Conservation (phyloP, 78 protist species). For the Dictyostelium purpureum region DNA sequence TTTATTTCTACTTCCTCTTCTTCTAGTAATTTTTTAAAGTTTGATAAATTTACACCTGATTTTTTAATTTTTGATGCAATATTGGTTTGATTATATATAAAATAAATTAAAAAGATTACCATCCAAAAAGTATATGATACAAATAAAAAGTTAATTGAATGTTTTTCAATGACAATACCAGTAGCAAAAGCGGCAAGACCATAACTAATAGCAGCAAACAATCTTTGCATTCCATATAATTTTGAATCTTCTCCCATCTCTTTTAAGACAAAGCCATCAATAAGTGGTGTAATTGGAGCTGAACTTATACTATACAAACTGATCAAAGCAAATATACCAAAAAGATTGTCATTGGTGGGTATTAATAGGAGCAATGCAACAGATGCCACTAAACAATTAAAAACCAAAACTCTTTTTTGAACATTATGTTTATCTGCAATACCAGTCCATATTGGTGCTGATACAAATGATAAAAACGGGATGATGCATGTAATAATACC, state of each 20-base stretch:
- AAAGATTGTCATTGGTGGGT: neutral
- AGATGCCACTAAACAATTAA: neutral
- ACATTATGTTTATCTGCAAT: neutral
- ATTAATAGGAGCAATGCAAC: neutral
- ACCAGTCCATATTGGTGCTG: neutral
- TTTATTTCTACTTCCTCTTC: no score
- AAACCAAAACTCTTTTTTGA: neutral
- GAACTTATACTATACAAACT: neutral
- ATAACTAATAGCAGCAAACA: slow-evolving; percentile 6
- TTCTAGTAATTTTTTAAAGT: no score
- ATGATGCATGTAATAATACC: neutral
- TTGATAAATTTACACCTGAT: no score
- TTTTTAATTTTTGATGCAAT: neutral
- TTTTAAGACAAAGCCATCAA: neutral
- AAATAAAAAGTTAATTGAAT: neutral
- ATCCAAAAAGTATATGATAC: neutral
- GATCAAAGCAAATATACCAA: neutral
- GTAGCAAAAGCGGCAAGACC: neutral
- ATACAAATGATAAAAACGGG: neutral
- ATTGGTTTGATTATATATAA: neutral
- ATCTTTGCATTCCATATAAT: slow-evolving; percentile 19
- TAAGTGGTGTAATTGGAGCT: neutral
- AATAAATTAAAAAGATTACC: neutral
- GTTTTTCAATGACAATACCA: neutral
- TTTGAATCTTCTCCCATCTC: neutral